phyloP scores from a whole-genome alignment of 495 filamentous ascomycete species.

The Lichenothelia convexa region DNA sequence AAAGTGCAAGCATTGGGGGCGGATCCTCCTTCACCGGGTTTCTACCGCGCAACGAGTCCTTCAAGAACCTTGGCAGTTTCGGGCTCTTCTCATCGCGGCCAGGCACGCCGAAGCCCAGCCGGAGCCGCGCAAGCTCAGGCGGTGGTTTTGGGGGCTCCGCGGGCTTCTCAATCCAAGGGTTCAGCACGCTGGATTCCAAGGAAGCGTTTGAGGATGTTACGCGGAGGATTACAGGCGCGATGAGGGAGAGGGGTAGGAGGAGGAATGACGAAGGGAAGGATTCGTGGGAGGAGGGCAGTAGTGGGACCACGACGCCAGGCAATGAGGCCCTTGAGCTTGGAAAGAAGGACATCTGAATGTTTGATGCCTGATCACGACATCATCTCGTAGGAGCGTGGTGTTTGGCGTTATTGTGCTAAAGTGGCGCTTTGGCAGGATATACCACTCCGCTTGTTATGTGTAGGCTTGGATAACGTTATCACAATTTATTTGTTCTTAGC shows the following conservation, averaged over 20 bases:
- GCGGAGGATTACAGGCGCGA: constrained; percentile 67
- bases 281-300: constrained; percentile 26
- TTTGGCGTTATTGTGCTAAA: too few relatives aligned
- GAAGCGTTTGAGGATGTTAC: constrained; percentile 68
- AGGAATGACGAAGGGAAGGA: constrained; percentile 47
- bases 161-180: constrained; percentile 47
- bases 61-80: constrained; percentile 68
- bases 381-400: too few relatives aligned
- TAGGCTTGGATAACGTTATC: too few relatives aligned
- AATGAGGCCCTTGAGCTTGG: constrained; percentile 3
- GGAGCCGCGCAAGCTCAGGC: constrained; percentile 49
- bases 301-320: constrained; percentile 8
- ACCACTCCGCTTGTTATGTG: too few relatives aligned
- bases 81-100: constrained; percentile 81
- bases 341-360: constrained; percentile 4
- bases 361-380: too few relatives aligned
- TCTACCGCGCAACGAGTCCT: constrained; percentile 79
- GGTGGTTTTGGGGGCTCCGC: constrained; percentile 34
- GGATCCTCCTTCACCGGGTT: constrained; percentile 25
- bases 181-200: constrained; percentile 54
- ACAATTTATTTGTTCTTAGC: too few relatives aligned
- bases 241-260: constrained; percentile 65
- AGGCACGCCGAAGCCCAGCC: constrained; percentile 46
- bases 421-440: too few relatives aligned
- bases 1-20: constrained; percentile 12